Evolutionary conservation across 2,329 filamentous ascomycete species (phyloP).

Genomic region (Diaporthe amygdali): DNA sequence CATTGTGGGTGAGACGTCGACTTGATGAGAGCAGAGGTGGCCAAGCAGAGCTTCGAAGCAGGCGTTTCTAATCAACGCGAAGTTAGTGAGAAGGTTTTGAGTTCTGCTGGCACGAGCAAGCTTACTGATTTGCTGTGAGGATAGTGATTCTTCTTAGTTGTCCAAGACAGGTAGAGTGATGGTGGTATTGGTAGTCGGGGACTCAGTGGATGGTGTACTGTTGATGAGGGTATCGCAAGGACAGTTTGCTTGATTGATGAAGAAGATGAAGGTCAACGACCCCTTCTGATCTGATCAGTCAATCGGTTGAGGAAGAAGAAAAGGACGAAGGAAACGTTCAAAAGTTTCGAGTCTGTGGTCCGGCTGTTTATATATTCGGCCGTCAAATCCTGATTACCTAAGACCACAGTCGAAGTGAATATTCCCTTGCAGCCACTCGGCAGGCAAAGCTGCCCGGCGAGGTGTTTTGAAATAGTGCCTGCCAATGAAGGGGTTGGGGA

Average conservation of each 20-base stretch:
- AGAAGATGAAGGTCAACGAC: too few species aligned
- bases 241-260: not conserved
- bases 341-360: not conserved
- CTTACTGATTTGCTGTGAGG: not conserved
- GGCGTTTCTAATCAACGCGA: too few species aligned
- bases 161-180: not conserved
- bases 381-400: too few species aligned
- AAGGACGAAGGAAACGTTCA: not conserved
- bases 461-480: too few species aligned
- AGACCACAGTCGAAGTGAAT: not conserved
- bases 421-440: not conserved
- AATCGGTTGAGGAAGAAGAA: not conserved
- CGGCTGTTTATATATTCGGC: not conserved
- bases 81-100: too few species aligned
- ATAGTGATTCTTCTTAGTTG: not conserved
- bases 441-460: not conserved
- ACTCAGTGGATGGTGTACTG: not conserved
- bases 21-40: not conserved
- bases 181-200: not conserved
- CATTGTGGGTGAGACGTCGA: not conserved
- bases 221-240: not conserved
- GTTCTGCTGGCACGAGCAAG: too few species aligned
- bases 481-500: not conserved
- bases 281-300: not conserved
- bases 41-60: not conserved